Evolutionary conservation across 1,284 basidiomycete genomes (phyloP).

Genomic region (Pisolithus thermaeus): DNA sequence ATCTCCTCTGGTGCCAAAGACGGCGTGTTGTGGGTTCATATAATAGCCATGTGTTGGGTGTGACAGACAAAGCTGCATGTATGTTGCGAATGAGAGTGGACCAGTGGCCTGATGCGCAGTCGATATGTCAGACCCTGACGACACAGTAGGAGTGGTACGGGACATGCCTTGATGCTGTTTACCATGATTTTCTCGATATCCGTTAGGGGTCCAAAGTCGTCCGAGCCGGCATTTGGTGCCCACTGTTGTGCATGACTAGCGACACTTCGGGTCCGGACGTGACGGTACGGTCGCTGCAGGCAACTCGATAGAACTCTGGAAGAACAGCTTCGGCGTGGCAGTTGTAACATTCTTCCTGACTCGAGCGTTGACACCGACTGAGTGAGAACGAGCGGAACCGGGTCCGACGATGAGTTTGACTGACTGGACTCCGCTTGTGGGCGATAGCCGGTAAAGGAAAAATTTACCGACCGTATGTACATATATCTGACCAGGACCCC

Average conservation of each 20-base stretch:
- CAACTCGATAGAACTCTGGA: slow-evolving; percentile 1
- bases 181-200: slow-evolving; percentile 59
- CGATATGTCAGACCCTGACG: not conserved
- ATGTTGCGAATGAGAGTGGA: slow-evolving; percentile 78
- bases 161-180: slow-evolving; percentile 59
- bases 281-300: slow-evolving; percentile 1
- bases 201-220: slow-evolving; percentile 22
- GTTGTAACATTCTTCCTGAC: slow-evolving; percentile 8
- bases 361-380: slow-evolving; percentile 3
- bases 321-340: not conserved
- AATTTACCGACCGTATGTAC: too few relatives aligned
- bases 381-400: not conserved
- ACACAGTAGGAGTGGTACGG: not conserved
- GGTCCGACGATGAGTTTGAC: too few relatives aligned
- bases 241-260: not conserved
- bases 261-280: not conserved
- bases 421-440: not conserved
- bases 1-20: slow-evolving; percentile 87
- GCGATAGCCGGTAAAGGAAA: too few relatives aligned
- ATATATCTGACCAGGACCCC: too few relatives aligned
- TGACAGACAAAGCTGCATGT: slow-evolving; percentile 84
- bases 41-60: slow-evolving; percentile 91
- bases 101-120: slow-evolving; percentile 65
- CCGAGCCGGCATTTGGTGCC: not conserved
- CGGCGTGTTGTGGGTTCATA: slow-evolving; percentile 62